Evolutionary conservation across 257 asterid genomes (phyloP), one percentile per base, ranked within the genome.

Genomic region (Solanum peruvianum): DNA sequence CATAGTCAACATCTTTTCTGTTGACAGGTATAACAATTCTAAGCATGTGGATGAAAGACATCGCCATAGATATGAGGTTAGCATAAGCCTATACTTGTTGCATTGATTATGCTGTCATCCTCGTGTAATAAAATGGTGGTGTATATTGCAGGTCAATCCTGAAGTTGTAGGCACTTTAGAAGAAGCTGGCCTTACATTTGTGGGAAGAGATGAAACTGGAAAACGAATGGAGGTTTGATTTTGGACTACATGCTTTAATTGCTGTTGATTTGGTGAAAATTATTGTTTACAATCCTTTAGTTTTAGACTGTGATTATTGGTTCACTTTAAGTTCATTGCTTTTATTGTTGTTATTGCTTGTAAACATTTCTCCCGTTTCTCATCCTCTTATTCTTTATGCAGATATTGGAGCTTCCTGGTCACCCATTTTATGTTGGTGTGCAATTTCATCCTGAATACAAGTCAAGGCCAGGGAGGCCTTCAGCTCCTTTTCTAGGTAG

Each of bases 31-130:
- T 90, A 95, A 90, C 52, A 93, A 88, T 88, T 88, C 95, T 23
- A 91, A 95, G 29, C 89, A 93, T 85, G 96, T 96, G 88, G 96
- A 96, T 90, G 98, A 95, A 89, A 91, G 99, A 14, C 99, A 96
- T 89, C 93, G 99, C 72, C 99, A 96, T 91, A 93, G 98, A 94
- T 95, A 96, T 25, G 99, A 96, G 99, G 99, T 96, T 86, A 86
- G 88, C 86, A 75, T 86, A 60, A 47, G 87, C 87, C 25, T 77
- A 39, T 67, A 49, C 85, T 49, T 70, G 60, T n/a, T 86, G 42
- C 44, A 44, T 76, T 86, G 31, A 67, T 39, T 64, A 62, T 76
- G 77, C 27, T 86, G 62, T 88, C 87, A 86, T 75, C 73, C 47
- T 35, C 75, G 1, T 31, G 39, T 16, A 71, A 33, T 83, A 49